A percentile compares a stretch with the other conserved stretches of the same genome.
Conservation (phyloP, 2,329 filamentous ascomycete species). For the Colletotrichum brevisporum region DNA sequence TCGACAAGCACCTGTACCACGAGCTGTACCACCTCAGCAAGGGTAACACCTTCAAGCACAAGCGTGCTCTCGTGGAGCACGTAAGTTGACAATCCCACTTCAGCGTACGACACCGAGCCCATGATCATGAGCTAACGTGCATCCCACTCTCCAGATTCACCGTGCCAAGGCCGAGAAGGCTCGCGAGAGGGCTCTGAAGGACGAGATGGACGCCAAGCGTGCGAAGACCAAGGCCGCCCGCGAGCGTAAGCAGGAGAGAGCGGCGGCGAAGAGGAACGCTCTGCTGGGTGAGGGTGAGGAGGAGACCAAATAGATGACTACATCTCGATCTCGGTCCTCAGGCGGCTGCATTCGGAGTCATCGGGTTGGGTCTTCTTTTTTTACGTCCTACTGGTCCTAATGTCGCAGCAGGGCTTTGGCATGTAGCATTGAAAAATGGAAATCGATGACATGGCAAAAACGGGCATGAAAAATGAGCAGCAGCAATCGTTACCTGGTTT, state of each 20-base stretch:
- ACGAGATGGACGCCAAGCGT: slow-evolving; percentile 99
- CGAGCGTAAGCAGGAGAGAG: slow-evolving; percentile 97
- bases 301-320: slow-evolving; percentile 63
- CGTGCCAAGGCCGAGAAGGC: slow-evolving; percentile 99
- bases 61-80: slow-evolving; percentile 99
- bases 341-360: slow-evolving; percentile 73
- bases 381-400: slow-evolving; percentile 61
- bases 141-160: slow-evolving; percentile 81
- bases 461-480: slow-evolving; percentile 43
- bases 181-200: slow-evolving; percentile 95
- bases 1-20: slow-evolving; percentile 99
- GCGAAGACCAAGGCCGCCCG: slow-evolving; percentile 99
- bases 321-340: slow-evolving; percentile 61
- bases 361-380: slow-evolving; percentile 67
- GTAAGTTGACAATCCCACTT: slow-evolving; percentile 73
- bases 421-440: slow-evolving; percentile 71
- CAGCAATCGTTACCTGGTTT: slow-evolving; percentile 39
- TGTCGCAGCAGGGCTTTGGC: slow-evolving; percentile 67
- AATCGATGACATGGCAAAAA: slow-evolving; percentile 52
- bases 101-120: slow-evolving; percentile 39
- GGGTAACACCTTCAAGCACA: slow-evolving; percentile 99
- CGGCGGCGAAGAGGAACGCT: slow-evolving; percentile 90
- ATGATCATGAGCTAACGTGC: slow-evolving; percentile 9
- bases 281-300: slow-evolving; percentile 80
- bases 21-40: slow-evolving; percentile 99